These are phyloP conservation scores for Paramarasmius palmivorus DNA, from an alignment of 1,284 basidiomycete genomes.

Conservation along the genomic window DNA sequence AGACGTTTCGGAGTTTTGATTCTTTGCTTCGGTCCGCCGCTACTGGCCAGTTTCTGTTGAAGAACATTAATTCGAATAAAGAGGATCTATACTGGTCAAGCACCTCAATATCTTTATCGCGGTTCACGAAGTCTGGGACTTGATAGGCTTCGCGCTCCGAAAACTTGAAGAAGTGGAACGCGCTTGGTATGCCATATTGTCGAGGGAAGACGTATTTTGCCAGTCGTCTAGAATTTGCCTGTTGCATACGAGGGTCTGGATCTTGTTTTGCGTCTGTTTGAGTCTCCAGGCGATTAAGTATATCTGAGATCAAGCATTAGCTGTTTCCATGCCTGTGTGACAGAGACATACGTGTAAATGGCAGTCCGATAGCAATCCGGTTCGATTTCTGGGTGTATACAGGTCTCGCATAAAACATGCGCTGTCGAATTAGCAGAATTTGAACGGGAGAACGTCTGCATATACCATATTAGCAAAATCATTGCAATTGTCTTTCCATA, in stretches of 20 bases:
- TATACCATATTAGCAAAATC: neutral
- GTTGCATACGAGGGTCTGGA: constrained; percentile 44
- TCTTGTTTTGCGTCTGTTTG: constrained; percentile 37
- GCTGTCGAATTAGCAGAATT: constrained; percentile 53
- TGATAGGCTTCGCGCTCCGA: constrained; percentile 28
- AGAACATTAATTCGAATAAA: neutral
- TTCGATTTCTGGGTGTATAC: constrained; percentile 44
- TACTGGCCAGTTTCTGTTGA: constrained; percentile 41
- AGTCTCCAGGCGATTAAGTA: constrained; percentile 53
- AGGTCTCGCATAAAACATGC: constrained; percentile 72
- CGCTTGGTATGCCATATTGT: constrained; percentile 68
- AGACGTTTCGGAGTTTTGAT: constrained; percentile 68
- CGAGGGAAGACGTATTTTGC: constrained; percentile 84
- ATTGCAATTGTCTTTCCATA: too few species aligned
- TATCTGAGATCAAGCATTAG: too few species aligned
- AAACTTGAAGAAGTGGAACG: constrained; percentile 38
- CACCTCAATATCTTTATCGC: constrained; percentile 76
- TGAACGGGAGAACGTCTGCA: constrained; percentile 50
- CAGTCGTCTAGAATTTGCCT: constrained; percentile 57
- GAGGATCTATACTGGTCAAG: neutral
- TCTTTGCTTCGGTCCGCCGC: constrained; percentile 40
- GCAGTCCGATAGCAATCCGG: constrained; percentile 61
- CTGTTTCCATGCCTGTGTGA: too few species aligned
- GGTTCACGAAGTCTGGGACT: constrained; percentile 57
- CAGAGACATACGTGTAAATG: constrained; percentile 56